Evolutionary conservation across 495 filamentous ascomycete species (phyloP).

Genomic region (Penicillium egyptiacum): DNA sequence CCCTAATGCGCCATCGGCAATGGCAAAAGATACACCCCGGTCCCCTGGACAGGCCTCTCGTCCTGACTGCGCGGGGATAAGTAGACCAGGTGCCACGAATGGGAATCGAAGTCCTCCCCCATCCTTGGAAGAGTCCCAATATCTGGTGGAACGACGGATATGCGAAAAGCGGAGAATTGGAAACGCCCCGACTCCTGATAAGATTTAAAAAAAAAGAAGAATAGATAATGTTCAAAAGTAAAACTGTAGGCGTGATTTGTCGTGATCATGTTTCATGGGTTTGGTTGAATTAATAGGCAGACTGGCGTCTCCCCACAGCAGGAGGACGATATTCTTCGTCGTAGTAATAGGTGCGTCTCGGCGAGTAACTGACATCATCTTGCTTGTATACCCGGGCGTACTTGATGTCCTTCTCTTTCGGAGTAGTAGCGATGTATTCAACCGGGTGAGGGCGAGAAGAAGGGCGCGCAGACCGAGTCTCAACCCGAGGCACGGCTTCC

Average conservation of each 20-base stretch:
- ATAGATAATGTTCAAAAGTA: constrained; percentile 7
- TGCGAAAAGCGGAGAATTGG: constrained; percentile 5
- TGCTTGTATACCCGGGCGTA: constrained; percentile 22
- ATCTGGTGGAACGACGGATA: constrained; percentile 10
- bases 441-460: constrained; percentile 14
- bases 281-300: constrained; percentile 18
- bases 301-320: constrained; percentile 28
- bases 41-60: not conserved
- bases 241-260: constrained; percentile 25
- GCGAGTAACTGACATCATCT: constrained; percentile 16
- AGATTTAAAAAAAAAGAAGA: constrained; percentile 5
- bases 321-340: constrained; percentile 26
- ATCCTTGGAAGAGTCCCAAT: constrained; percentile 15
- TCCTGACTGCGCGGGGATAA: not conserved
- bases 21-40: constrained; percentile 3
- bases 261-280: constrained; percentile 13
- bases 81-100: constrained; percentile 1
- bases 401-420: constrained; percentile 20
- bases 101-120: not conserved
- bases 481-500: constrained; percentile 17
- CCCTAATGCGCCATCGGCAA: constrained; percentile 17
- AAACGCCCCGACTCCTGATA: constrained; percentile 6
- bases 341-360: constrained; percentile 17
- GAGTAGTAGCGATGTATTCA: constrained; percentile 19
- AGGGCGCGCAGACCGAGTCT: constrained; percentile 24